These are phyloP conservation scores for Musa troglodytarum DNA, from an alignment of 176 grass and related monocot genomes.

Conservation along the genomic window DNA sequence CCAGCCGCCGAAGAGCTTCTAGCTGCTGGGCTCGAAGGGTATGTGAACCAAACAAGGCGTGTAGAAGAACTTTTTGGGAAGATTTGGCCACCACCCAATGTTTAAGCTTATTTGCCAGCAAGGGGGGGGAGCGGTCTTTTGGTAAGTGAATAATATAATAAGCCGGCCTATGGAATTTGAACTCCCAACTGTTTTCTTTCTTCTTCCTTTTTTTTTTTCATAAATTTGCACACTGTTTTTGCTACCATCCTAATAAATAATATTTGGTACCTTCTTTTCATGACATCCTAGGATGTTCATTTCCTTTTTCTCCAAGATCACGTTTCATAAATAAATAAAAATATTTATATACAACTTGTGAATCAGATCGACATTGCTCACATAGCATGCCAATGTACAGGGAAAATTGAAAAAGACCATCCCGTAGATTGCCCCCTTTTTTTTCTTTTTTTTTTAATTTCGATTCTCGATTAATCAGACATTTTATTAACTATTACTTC, in stretches of 20 bases:
- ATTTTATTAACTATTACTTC: too few species aligned
- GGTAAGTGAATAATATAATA: background rate
- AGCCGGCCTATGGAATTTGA: background rate
- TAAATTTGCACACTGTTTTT: background rate
- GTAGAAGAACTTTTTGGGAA: conserved; percentile 81
- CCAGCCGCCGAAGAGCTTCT: conserved; percentile 84
- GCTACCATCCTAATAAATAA: background rate
- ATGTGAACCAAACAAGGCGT: conserved; percentile 55
- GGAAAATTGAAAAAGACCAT: too few species aligned
- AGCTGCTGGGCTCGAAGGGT: conserved; percentile 66
- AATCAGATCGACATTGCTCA: too few species aligned
- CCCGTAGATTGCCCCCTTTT: too few species aligned
- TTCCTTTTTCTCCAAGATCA: too few species aligned
- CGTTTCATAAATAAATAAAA: too few species aligned
- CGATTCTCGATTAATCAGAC: too few species aligned
- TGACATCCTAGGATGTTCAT: background rate
- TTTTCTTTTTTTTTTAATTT: too few species aligned
- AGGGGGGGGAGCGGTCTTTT: background rate
- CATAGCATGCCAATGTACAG: too few species aligned
- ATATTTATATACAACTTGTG: too few species aligned
- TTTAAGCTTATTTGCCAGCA: conserved; percentile 15
- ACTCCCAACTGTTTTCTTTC: too few species aligned
- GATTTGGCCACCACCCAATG: conserved; percentile 75
- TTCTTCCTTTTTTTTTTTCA: background rate
- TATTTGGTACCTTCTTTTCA: background rate